Base-by-base conservation (phyloP, 108 stramenopile species). In the Heterococcus sp. region DNA sequence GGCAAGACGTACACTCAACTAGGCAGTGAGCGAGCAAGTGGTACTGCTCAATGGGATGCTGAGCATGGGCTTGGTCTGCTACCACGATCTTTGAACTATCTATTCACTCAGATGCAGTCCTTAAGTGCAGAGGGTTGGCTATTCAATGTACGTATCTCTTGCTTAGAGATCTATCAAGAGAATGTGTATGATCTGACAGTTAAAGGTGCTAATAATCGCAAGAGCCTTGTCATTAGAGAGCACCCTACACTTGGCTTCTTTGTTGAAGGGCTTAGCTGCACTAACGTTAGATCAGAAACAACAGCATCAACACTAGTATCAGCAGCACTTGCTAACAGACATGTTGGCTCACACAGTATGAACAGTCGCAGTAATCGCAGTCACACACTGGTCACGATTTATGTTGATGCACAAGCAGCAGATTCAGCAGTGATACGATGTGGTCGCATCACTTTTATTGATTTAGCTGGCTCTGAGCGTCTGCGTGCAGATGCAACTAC, bases 391-490 rank as follows among this genome's bases (percentile, higher is more conserved):
- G 3, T 3, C 66, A 67, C 66, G 8, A 29, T 67, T 3, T 67
- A 67, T 32, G 66, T 67, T 3, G 66, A 67, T 32, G 66, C 66
- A 3, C 21, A 32, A 3, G 2, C 66, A 3, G 3, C 3, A 29
- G 66, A 3, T 29, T 29, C 3, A 29, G 66, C 3, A 29, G 66
- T 21, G 46, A 8, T 14, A 8, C 46, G 67, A 3, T 71, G n/a
- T 28, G 74, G 74, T 40, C 11, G 3, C 4, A 8, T 74, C 34
- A 74, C 39, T 28, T 3, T 58, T 2, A 64, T 74, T 21, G 74
- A 74, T 35, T 64, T 74, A 2, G 39, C 74, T 2, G 74, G 74
- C 66, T 37, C 34, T 2, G 74, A 74, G 74, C 29, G 74, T 34
- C 30, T 74, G 11, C 58, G 65, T 40, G 31, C 2, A 4, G 65